Evolutionary conservation across 1,139 yeast species (phyloP).

Genomic region (Blastobotrys proliferans): DNA sequence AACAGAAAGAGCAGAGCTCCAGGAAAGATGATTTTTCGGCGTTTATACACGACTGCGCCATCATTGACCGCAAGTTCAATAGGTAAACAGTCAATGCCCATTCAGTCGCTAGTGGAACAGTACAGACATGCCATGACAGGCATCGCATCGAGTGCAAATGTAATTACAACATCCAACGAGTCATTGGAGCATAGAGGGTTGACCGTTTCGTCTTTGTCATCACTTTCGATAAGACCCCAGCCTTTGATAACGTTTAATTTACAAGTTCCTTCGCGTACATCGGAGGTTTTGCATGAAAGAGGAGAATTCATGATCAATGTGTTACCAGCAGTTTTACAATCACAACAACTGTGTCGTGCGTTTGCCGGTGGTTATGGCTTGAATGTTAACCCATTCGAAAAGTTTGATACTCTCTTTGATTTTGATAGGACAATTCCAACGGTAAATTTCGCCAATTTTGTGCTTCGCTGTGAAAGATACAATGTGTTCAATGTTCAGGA

Average conservation of each 20-base stretch:
- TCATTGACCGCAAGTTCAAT: background rate
- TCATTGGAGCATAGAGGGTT: slow-evolving; percentile 47
- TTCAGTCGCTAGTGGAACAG: background rate
- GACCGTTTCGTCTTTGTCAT: slow-evolving; percentile 77
- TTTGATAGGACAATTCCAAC: slow-evolving; percentile 48
- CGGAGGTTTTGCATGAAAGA: slow-evolving; percentile 54
- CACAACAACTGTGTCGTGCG: slow-evolving; percentile 41
- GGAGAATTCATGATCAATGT: slow-evolving; percentile 68
- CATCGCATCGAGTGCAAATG: slow-evolving; percentile 27
- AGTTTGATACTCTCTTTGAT: slow-evolving; percentile 42
- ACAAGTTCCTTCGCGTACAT: slow-evolving; percentile 77
- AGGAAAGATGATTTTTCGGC: slow-evolving; percentile 2
- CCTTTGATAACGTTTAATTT: slow-evolving; percentile 78
- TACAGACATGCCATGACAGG: slow-evolving; percentile 25
- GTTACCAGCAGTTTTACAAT: slow-evolving; percentile 51
- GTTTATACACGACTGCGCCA: background rate
- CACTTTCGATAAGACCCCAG: slow-evolving; percentile 66
- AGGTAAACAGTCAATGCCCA: background rate
- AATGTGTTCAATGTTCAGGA: slow-evolving; percentile 60
- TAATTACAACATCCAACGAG: slow-evolving; percentile 23
- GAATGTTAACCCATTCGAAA: slow-evolving; percentile 33
- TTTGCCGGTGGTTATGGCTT: slow-evolving; percentile 36
- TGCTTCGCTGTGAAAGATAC: slow-evolving; percentile 58
- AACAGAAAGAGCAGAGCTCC: background rate
- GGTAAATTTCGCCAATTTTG: slow-evolving; percentile 54